A percentile compares a stretch with the other conserved stretches of the same genome.
Conservation (phyloP, 805 yeast genomes). For the Suhomyces vadensis region DNA sequence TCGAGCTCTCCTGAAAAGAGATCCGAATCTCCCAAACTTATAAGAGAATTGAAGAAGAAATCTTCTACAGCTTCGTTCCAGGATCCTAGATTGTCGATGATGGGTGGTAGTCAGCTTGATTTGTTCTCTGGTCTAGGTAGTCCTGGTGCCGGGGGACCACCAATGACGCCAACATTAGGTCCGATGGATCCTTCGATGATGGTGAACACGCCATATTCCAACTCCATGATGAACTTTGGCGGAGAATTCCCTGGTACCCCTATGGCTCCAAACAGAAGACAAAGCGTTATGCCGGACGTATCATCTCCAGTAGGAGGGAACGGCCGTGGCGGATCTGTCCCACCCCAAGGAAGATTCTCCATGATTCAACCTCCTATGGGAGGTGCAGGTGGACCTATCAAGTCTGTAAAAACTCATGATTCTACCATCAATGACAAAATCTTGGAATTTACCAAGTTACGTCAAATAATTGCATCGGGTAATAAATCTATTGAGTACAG, state of each 20-base stretch:
- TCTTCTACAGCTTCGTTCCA: constrained; percentile 6
- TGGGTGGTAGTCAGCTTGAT: constrained; percentile 4
- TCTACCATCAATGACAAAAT: constrained; percentile 31
- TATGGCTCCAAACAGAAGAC: constrained; percentile 10
- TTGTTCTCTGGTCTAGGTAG: background rate
- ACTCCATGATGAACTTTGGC: constrained; percentile 21
- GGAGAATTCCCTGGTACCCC: constrained; percentile 10
- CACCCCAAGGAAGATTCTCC: constrained; percentile 4
- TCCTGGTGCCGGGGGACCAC: background rate
- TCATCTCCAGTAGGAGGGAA: background rate
- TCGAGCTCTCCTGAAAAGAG: constrained; percentile 7
- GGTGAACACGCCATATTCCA: constrained; percentile 10
- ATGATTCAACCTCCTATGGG: constrained; percentile 5
- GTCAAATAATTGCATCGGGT: constrained; percentile 40
- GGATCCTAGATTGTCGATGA: constrained; percentile 7
- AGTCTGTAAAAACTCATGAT: constrained; percentile 21
- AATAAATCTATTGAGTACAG: constrained; percentile 43
- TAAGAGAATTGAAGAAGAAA: constrained; percentile 6
- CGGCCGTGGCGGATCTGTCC: constrained; percentile 2
- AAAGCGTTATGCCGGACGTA: background rate
- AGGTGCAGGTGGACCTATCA: constrained; percentile 8
- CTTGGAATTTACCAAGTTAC: constrained; percentile 33
- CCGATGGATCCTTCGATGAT: constrained; percentile 9
- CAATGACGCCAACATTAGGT: constrained; percentile 8
- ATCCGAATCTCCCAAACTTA: background rate